These are phyloP conservation scores for Helicocarpus griseus DNA, from an alignment of 2,329 filamentous ascomycete species.

Conservation along the genomic window DNA sequence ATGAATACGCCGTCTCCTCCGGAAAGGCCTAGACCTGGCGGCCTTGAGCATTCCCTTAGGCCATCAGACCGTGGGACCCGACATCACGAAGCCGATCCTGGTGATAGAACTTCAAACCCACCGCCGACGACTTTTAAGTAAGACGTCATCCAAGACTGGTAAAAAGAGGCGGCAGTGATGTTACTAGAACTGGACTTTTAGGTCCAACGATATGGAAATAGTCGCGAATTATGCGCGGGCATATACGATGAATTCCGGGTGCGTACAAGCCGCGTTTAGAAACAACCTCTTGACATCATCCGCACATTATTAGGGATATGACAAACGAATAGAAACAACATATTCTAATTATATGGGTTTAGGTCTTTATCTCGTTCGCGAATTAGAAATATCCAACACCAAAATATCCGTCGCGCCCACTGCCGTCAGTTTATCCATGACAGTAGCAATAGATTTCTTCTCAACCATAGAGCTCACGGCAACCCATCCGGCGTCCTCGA, in stretches of 20 bases:
- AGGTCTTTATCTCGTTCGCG: slow-evolving; percentile 38
- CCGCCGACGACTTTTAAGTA: background rate
- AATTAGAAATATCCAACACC: slow-evolving; percentile 78
- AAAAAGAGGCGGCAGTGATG: background rate
- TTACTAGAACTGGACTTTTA: too few relatives aligned
- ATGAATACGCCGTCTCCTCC: background rate
- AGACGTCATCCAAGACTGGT: background rate
- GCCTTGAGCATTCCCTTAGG: background rate
- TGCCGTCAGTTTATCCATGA: slow-evolving; percentile 74
- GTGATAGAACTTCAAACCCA: background rate
- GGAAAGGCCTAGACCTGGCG: background rate
- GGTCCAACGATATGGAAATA: too few relatives aligned
- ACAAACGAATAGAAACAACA: background rate
- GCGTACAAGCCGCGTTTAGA: too few relatives aligned
- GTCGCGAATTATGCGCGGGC: too few relatives aligned
- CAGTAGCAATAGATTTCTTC: slow-evolving; percentile 71
- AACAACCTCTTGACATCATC: too few relatives aligned
- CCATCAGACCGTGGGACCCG: background rate
- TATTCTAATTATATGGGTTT: background rate
- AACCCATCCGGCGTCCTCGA: slow-evolving; percentile 86
- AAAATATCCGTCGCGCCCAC: slow-evolving; percentile 77
- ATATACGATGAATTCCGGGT: too few relatives aligned
- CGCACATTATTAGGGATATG: background rate
- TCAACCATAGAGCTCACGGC: slow-evolving; percentile 92
- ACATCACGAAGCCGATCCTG: background rate